Evolutionary conservation across 352 stramenopile species (phyloP), one percentile per base, ranked within the genome.

Genomic region (Pythium aquatile): DNA sequence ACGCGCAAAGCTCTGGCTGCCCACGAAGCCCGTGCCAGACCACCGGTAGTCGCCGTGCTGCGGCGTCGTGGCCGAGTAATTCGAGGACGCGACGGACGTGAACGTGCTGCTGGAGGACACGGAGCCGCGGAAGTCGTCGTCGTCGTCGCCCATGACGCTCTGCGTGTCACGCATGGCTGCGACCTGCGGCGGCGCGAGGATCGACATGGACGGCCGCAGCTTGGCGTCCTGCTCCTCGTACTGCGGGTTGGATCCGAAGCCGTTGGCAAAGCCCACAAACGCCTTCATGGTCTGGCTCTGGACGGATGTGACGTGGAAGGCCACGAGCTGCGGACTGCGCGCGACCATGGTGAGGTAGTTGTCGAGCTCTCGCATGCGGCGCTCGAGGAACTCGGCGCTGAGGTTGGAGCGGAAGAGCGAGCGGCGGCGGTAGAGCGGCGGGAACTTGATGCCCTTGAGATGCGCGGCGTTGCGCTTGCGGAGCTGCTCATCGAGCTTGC

Each of bases 391-490:
- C 47, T 89, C 78, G 37, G 75, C 65, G 61, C 73, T 83, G 35
- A 90, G 76, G 51, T 92, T 74, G 44, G 72, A 72, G 42, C 85
- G 81, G 63, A 94, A 92, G 6, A 94, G 61, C 52, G 76, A 78
- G 37, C 76, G 78, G 5, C 83, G 81, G 1, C 85, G 81, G 69
- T 94, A 82, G 33, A 92, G 71, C 26, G 83, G 79, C 39, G 85
- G 85, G 66, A 94, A 94, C 72, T 94, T 91, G 72, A 94, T 87
- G 49, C 85, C 85, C 46, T 94, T 94, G 62, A 94, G 73, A 35
- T 90, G 81, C 51, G 79, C 72, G 2, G 74, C 58, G 58, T 75
- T 90, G 62, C 83, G 83, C 65, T 94, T 88, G 20, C 85, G 83
- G 6, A 94, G 70, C 67, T 92, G 81, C 67, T 90, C 77, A 64